Evolutionary conservation across 2,329 filamentous ascomycete genomes (phyloP).

Genomic region (Pseudogymnoascus sp.): DNA sequence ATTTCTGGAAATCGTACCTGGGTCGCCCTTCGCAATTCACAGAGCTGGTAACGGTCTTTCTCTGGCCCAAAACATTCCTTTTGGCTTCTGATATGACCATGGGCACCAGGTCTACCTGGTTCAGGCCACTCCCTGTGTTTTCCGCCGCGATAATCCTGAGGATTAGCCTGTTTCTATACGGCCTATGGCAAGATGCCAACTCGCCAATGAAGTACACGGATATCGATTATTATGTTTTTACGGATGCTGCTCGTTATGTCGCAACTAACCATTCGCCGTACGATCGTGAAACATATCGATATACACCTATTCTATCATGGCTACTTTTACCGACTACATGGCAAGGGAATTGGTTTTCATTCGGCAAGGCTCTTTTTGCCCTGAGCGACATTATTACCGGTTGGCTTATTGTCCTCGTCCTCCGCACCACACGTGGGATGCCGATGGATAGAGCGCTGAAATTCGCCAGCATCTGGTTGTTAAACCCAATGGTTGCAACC

Average conservation of each 20-base stretch:
- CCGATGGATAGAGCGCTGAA: slow-evolving; percentile 49
- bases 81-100: neutral
- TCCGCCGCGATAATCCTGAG: slow-evolving; percentile 56
- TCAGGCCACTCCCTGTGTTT: slow-evolving; percentile 42
- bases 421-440: slow-evolving; percentile 32
- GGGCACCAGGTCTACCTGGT: neutral
- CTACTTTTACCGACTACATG: slow-evolving; percentile 72
- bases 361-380: slow-evolving; percentile 82
- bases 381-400: slow-evolving; percentile 75
- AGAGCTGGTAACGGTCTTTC: neutral
- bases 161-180: slow-evolving; percentile 68
- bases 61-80: neutral
- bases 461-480: slow-evolving; percentile 81
- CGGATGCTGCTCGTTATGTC: slow-evolving; percentile 77
- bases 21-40: neutral
- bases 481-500: slow-evolving; percentile 96
- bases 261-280: slow-evolving; percentile 67
- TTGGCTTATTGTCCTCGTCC: slow-evolving; percentile 57
- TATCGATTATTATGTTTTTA: slow-evolving; percentile 98
- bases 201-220: slow-evolving; percentile 96
- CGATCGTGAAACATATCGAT: slow-evolving; percentile 85
- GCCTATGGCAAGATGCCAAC: slow-evolving; percentile 83
- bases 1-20: neutral
- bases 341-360: slow-evolving; percentile 54
- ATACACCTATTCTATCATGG: slow-evolving; percentile 91